Conservation (phyloP, 805 yeast species). For the Saturnispora halmiae region DNA sequence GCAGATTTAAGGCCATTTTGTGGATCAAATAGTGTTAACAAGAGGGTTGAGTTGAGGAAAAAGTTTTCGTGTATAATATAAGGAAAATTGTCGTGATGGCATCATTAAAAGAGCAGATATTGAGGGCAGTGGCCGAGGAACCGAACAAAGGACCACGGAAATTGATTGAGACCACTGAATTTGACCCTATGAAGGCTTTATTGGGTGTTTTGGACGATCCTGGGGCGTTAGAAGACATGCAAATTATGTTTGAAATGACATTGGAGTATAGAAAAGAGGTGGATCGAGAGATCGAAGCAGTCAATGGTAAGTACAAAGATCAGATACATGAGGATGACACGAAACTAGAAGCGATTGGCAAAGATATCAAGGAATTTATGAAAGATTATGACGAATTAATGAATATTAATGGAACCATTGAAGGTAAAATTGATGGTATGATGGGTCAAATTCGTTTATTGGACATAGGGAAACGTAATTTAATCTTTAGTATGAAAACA, state of each 20-base stretch:
- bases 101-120: slow-evolving; percentile 12
- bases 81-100: background rate
- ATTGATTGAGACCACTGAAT: slow-evolving; percentile 23
- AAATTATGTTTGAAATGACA: slow-evolving; percentile 41
- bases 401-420: slow-evolving; percentile 40
- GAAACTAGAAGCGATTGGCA: slow-evolving; percentile 21
- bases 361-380: slow-evolving; percentile 35
- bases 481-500: slow-evolving; percentile 77
- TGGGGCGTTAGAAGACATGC: slow-evolving; percentile 41
- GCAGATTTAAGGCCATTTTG: slow-evolving; percentile 81
- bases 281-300: slow-evolving; percentile 34
- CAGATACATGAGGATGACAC: slow-evolving; percentile 1
- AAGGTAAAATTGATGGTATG: slow-evolving; percentile 53
- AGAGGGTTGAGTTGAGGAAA: background rate
- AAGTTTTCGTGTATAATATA: background rate
- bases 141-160: background rate
- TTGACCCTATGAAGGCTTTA: slow-evolving; percentile 48
- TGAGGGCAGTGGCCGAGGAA: slow-evolving; percentile 15
- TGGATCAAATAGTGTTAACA: no score
- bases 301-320: slow-evolving; percentile 30
- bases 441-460: slow-evolving; percentile 70
- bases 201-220: slow-evolving; percentile 43
- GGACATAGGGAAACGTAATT: slow-evolving; percentile 76
- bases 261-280: slow-evolving; percentile 42
- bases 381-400: slow-evolving; percentile 40